These are phyloP conservation scores for Colletotrichum tofieldiae DNA, from an alignment of 2,329 filamentous ascomycete genomes.

Conservation along the genomic window DNA sequence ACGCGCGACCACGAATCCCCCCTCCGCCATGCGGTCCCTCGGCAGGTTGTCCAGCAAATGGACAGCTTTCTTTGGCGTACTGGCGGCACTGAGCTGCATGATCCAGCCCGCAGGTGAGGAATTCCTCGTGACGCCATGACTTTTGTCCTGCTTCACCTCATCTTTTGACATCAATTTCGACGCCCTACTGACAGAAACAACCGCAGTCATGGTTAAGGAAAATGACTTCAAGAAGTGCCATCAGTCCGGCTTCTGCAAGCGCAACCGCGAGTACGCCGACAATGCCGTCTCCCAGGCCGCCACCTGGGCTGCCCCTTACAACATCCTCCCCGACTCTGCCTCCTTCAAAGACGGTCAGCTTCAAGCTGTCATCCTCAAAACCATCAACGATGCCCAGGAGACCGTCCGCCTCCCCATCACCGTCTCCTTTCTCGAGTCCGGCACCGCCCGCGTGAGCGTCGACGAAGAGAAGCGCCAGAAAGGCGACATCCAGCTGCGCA, in stretches of 20 bases:
- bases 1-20: constrained; percentile 36
- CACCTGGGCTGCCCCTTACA: constrained; percentile 86
- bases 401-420: constrained; percentile 86
- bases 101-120: constrained; percentile 76
- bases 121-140: constrained; percentile 22
- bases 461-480: constrained; percentile 94
- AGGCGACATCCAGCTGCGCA: constrained; percentile 88
- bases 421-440: constrained; percentile 91
- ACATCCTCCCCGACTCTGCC: constrained; percentile 79
- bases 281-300: constrained; percentile 75
- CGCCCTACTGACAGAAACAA: constrained; percentile 5
- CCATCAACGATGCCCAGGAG: constrained; percentile 74
- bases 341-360: constrained; percentile 86
- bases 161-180: background rate
- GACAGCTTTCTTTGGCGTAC: constrained; percentile 74
- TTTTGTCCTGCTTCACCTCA: background rate
- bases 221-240: constrained; percentile 97
- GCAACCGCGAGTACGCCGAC: constrained; percentile 93
- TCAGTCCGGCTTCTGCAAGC: constrained; percentile 97
- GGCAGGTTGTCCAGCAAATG: constrained; percentile 72
- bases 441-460: constrained; percentile 87
- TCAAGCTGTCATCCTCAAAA: constrained; percentile 86
- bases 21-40: constrained; percentile 64
- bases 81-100: constrained; percentile 72
- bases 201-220: constrained; percentile 87